These are phyloP conservation scores for Russula dissimulans DNA, from an alignment of 768 basidiomycete species.

Conservation along the genomic window DNA sequence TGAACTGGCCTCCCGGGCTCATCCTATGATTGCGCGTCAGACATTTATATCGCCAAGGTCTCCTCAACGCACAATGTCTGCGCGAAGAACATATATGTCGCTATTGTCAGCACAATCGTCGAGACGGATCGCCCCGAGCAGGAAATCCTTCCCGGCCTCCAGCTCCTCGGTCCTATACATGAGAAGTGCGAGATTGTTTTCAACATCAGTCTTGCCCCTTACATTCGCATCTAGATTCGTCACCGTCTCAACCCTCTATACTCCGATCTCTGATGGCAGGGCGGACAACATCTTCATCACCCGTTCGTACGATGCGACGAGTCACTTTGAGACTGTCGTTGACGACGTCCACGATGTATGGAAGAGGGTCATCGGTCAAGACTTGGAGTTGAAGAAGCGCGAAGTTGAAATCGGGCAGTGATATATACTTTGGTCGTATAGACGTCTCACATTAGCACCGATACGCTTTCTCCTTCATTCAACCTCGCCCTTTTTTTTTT, in stretches of 20 bases:
- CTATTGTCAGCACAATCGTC: slow-evolving; percentile 97
- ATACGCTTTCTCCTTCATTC: background rate
- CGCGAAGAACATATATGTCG: slow-evolving; percentile 89
- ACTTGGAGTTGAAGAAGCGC: slow-evolving; percentile 82
- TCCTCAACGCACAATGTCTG: slow-evolving; percentile 97
- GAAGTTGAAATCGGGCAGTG: slow-evolving; percentile 57
- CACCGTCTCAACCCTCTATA: slow-evolving; percentile 79
- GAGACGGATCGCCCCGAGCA: slow-evolving; percentile 88
- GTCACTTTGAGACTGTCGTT: slow-evolving; percentile 97
- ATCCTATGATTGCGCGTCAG: slow-evolving; percentile 34
- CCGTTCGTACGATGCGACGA: slow-evolving; percentile 95
- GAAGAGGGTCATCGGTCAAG: slow-evolving; percentile 72
- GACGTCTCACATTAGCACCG: background rate
- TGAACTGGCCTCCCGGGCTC: background rate
- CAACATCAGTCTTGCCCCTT: background rate
- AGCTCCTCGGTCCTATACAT: slow-evolving; percentile 83
- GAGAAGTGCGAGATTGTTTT: slow-evolving; percentile 63
- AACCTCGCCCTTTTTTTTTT: background rate
- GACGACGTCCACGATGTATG: slow-evolving; percentile 97
- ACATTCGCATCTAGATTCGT: slow-evolving; percentile 57
- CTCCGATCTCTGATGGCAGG: slow-evolving; percentile 73
- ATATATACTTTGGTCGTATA: slow-evolving; percentile 2
- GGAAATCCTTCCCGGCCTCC: slow-evolving; percentile 87
- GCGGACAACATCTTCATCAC: slow-evolving; percentile 95
- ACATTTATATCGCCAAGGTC: slow-evolving; percentile 98